These are phyloP conservation scores for Mortierella antarctica DNA, from an alignment of 192 early-diverging fungal genomes.

Conservation along the genomic window DNA sequence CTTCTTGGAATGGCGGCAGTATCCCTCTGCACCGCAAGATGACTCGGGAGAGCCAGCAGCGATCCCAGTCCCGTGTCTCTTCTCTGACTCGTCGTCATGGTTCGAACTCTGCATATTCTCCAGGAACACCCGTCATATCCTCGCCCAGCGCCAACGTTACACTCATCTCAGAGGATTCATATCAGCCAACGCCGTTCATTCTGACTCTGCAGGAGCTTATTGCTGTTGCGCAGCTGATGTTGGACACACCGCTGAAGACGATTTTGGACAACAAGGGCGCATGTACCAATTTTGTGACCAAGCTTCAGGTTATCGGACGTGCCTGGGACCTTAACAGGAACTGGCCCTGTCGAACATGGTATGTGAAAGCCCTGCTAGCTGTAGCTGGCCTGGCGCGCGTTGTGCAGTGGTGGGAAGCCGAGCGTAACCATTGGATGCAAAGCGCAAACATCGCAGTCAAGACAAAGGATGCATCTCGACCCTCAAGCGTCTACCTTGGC, in stretches of 20 bases:
- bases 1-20: slow-evolving; percentile 51
- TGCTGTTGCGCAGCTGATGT: slow-evolving; percentile 73
- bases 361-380: slow-evolving; percentile 74
- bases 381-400: slow-evolving; percentile 81
- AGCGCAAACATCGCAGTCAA: slow-evolving; percentile 35
- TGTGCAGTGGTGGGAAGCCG: slow-evolving; percentile 84
- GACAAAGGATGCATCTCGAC: slow-evolving; percentile 36
- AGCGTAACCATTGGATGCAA: slow-evolving; percentile 72
- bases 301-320: slow-evolving; percentile 68
- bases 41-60: slow-evolving; percentile 38
- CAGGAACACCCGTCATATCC: slow-evolving; percentile 21
- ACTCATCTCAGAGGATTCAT: slow-evolving; percentile 61
- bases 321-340: slow-evolving; percentile 73
- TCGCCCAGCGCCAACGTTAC: slow-evolving; percentile 55
- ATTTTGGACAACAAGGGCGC: slow-evolving; percentile 70
- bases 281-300: slow-evolving; percentile 67
- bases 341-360: slow-evolving; percentile 70
- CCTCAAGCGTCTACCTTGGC: slow-evolving; percentile 24
- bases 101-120: slow-evolving; percentile 18
- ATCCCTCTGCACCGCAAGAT: slow-evolving; percentile 50
- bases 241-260: slow-evolving; percentile 71
- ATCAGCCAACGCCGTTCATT: slow-evolving; percentile 67
- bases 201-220: slow-evolving; percentile 75
- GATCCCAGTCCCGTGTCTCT: slow-evolving; percentile 41
- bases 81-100: slow-evolving; percentile 36